Conservation (phyloP, 164 flowering plant genomes). For the Stephania japonica region DNA sequence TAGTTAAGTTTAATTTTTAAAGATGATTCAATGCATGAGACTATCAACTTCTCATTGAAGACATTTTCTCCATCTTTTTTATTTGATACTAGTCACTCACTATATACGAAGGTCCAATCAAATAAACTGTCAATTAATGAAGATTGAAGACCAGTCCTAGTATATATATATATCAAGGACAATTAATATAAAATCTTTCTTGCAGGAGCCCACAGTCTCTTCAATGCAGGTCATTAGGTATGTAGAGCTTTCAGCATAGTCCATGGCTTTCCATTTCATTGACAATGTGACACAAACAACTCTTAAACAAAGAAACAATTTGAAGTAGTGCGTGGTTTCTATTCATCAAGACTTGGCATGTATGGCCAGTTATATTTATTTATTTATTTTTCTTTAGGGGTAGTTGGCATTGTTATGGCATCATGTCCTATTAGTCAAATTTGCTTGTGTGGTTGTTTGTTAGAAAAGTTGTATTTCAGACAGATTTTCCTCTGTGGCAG, state of each 20-base stretch:
- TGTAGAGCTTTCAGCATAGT: neutral
- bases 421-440: neutral
- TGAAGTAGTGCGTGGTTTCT: neutral
- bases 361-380: neutral
- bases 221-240: neutral
- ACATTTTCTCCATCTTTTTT: neutral
- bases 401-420: neutral
- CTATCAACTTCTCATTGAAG: neutral
- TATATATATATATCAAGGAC: too few relatives aligned
- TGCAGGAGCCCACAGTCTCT: neutral
- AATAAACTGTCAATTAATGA: neutral
- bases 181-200: too few relatives aligned
- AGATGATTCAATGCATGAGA: neutral
- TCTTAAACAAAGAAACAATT: neutral
- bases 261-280: neutral
- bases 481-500: neutral
- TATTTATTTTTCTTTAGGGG: neutral
- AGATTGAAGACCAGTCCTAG: too few relatives aligned
- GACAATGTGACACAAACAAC: neutral
- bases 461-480: neutral
- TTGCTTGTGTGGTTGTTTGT: slow-evolving; percentile 1
- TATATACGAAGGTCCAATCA: neutral
- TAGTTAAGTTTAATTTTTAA: neutral
- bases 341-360: neutral
- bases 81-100: neutral